Conservation (phyloP, 2,329 filamentous ascomycete genomes). For the Macrophomina phaseolina region DNA sequence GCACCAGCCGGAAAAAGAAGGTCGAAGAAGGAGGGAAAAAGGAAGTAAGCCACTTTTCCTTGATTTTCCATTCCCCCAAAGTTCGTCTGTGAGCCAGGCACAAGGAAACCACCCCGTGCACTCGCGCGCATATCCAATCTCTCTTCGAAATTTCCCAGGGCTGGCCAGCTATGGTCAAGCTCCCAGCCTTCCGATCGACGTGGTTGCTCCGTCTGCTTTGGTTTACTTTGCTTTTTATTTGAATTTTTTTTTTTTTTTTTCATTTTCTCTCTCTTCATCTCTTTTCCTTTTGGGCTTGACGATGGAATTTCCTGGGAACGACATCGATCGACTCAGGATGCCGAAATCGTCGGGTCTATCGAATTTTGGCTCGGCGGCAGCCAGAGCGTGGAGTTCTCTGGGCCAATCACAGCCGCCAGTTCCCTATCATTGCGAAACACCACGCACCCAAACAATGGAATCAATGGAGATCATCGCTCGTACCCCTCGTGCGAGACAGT, state of each 20-base stretch:
- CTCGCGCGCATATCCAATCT: neutral
- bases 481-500: too few species aligned
- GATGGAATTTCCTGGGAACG: neutral
- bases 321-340: neutral
- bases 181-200: neutral
- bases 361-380: neutral
- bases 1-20: constrained; percentile 3
- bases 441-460: neutral
- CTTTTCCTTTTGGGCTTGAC: neutral
- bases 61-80: neutral
- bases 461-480: too few species aligned
- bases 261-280: neutral
- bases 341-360: neutral
- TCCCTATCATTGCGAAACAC: neutral
- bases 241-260: neutral
- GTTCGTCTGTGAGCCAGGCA: neutral
- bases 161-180: neutral
- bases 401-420: neutral
- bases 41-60: neutral
- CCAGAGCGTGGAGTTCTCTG: neutral
- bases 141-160: neutral
- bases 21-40: neutral
- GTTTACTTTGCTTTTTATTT: neutral
- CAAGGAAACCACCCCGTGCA: neutral
- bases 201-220: neutral